Conservation (phyloP, 2,329 filamentous ascomycete genomes). For the Colletotrichum sp. region DNA sequence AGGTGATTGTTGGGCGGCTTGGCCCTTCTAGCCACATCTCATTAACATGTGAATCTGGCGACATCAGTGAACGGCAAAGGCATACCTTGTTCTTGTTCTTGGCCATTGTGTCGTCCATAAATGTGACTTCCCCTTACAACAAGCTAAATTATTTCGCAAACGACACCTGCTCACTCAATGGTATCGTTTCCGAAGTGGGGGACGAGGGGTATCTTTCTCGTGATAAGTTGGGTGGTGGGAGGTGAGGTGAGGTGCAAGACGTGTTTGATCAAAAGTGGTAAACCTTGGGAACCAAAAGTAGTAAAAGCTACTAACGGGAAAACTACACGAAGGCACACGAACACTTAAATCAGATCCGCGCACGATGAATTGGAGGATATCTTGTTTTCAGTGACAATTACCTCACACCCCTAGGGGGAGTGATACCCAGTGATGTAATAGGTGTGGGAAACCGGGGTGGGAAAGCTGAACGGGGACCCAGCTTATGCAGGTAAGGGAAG, state of each 20-base stretch:
- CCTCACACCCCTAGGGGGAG: conserved; percentile 9
- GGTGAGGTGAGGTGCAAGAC: not conserved
- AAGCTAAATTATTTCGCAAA: not conserved
- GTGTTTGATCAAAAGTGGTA: not conserved
- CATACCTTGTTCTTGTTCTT: conserved; percentile 22
- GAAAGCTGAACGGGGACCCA: not conserved
- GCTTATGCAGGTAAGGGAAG: not conserved
- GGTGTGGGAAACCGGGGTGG: not conserved
- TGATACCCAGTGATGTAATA: conserved; percentile 19
- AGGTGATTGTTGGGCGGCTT: not conserved
- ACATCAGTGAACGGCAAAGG: too few species aligned
- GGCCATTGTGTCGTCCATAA: conserved; percentile 20
- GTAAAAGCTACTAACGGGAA: not conserved
- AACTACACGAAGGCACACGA: not conserved
- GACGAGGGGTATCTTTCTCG: not conserved
- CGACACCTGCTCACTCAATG: not conserved
- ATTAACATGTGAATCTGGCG: not conserved
- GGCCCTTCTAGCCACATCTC: not conserved
- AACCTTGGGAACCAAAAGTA: not conserved
- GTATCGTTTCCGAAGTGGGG: not conserved
- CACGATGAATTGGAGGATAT: not conserved
- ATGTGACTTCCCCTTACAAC: not conserved
- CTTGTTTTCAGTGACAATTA: not conserved
- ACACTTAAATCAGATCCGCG: conserved; percentile 10
- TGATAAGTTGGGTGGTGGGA: not conserved